Base-by-base conservation (phyloP, 1,284 basidiomycete species). In the Uromyces viciae-fabae region DNA sequence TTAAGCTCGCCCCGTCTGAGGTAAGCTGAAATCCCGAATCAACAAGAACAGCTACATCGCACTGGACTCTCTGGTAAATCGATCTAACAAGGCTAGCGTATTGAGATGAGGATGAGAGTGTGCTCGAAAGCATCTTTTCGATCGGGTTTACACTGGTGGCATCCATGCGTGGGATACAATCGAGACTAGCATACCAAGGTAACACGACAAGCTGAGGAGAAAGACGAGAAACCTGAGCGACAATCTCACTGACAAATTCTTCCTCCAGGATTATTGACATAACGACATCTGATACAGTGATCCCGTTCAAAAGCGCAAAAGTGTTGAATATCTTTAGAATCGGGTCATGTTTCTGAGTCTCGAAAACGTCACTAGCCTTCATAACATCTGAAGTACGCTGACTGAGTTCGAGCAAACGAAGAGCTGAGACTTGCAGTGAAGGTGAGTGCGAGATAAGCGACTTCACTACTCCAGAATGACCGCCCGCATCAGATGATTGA, bases 391-490 rank as follows among this genome's bases (percentile, higher is more conserved):
- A 94, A 0, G 93, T 93, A 82, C 94, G 91, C 75, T 92, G 91
- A 9, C 93, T 93, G 75, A 97, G 89, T 85, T 95, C 94, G 83
- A 95, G 90, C n/a, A 96, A 89, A 71, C 94, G 92, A 15, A 95
- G 89, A 0, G 92, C 92, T 83, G 93, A 90, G 69, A 95, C 82
- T 38, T 81, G 72, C 7, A 60, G 60, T 71, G 36, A 81, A 74
- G 68, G 81, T 68, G n/a, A n/a, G n/a, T n/a, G n/a, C n/a, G n/a
- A n/a, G n/a, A 8, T 81, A 75, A 22, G 43, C 33, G 38, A 36
- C 40, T 84, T 17, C 83, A 82, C 31, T 84, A 75, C 0, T 69
- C 60, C 15, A 62, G 36, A 31, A 71, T 36, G 68, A 64, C 28
- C 52, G 81, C 31, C 42, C n/a, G 40, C 73, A 33, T 33, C 33